phyloP scores from a whole-genome alignment of 2,329 filamentous ascomycete genomes.

The Talaromyces sp. region DNA sequence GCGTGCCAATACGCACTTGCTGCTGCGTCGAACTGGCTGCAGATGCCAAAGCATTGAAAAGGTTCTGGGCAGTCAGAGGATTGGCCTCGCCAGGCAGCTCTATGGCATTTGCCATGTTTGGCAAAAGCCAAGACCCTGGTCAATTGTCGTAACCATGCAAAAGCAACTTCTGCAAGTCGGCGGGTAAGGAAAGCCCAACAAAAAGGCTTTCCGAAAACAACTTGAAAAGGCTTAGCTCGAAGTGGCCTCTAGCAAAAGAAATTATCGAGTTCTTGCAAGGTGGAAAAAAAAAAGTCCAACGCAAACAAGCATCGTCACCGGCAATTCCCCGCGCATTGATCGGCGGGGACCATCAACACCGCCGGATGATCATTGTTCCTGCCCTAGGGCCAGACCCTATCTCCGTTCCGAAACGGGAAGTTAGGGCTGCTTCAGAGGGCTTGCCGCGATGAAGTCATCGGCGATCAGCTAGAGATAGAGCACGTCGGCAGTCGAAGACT shows the following conservation, averaged over 20 bases:
- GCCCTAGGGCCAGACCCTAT: constrained; percentile 28
- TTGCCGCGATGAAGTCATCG: constrained; percentile 18
- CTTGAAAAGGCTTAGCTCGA: not conserved
- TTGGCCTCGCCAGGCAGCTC: constrained; percentile 79
- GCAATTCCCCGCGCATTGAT: constrained; percentile 10
- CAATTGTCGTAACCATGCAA: not conserved
- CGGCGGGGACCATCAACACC: constrained; percentile 8
- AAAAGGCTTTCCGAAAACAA: not conserved
- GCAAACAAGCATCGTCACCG: constrained; percentile 12
- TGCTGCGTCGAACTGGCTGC: constrained; percentile 61
- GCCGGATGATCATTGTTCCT: constrained; percentile 18
- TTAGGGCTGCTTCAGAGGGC: constrained; percentile 19
- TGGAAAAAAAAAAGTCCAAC: not conserved
- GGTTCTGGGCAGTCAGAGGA: constrained; percentile 59
- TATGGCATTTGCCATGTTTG: constrained; percentile 62
- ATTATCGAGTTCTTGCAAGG: not conserved
- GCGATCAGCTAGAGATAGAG: not conserved
- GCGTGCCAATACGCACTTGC: constrained; percentile 59
- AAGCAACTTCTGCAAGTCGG: not conserved
- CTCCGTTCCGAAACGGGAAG: not conserved
- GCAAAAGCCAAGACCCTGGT: not conserved
- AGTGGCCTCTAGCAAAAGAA: not conserved
- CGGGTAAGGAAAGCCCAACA: not conserved
- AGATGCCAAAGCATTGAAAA: constrained; percentile 60
- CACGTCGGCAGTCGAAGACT: constrained; percentile 1